phyloP scores from a whole-genome alignment of 2,329 filamentous ascomycete genomes.

The Didymella pomorum region DNA sequence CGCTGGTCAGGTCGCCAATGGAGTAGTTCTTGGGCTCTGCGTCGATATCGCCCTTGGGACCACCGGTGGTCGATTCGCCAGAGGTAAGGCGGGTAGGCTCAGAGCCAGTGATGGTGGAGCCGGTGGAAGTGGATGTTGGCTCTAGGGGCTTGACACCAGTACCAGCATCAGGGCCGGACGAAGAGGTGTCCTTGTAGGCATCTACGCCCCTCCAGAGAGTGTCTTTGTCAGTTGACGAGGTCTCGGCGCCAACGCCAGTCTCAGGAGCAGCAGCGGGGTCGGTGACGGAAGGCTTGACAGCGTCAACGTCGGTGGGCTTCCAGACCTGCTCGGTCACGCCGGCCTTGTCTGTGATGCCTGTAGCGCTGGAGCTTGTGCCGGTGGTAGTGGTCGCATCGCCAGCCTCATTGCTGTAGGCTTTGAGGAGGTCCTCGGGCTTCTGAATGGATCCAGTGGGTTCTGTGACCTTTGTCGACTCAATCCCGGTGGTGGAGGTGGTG shows the following conservation, averaged over 20 bases:
- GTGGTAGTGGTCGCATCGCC: slow-evolving; percentile 29
- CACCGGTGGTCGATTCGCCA: slow-evolving; percentile 8
- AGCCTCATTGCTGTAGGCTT: slow-evolving; percentile 23
- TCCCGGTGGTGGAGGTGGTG: slow-evolving; percentile 13
- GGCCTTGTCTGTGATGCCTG: slow-evolving; percentile 38
- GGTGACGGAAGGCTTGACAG: slow-evolving; percentile 49
- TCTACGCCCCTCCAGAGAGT: slow-evolving; percentile 20
- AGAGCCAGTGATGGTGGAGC: slow-evolving; percentile 7
- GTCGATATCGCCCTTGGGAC: slow-evolving; percentile 16
- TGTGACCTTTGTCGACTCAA: neutral
- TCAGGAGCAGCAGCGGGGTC: slow-evolving; percentile 60
- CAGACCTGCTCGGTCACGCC: slow-evolving; percentile 38
- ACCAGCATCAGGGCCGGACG: slow-evolving; percentile 1
- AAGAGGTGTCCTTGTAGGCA: slow-evolving; percentile 13
- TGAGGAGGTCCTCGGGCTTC: slow-evolving; percentile 25
- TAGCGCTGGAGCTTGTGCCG: slow-evolving; percentile 38
- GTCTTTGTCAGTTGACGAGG: slow-evolving; percentile 6
- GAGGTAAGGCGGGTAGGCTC: slow-evolving; percentile 7
- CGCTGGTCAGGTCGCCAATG: slow-evolving; percentile 17
- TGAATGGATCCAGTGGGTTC: slow-evolving; percentile 17
- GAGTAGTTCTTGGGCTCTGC: slow-evolving; percentile 19
- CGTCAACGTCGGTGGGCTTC: slow-evolving; percentile 42
- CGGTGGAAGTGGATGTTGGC: slow-evolving; percentile 6
- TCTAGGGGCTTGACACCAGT: neutral
- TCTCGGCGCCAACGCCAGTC: slow-evolving; percentile 50